Evolutionary conservation across 148 eudicot species (phyloP), one percentile per base, ranked within the genome.

Genomic region (Camellia sinensis): DNA sequence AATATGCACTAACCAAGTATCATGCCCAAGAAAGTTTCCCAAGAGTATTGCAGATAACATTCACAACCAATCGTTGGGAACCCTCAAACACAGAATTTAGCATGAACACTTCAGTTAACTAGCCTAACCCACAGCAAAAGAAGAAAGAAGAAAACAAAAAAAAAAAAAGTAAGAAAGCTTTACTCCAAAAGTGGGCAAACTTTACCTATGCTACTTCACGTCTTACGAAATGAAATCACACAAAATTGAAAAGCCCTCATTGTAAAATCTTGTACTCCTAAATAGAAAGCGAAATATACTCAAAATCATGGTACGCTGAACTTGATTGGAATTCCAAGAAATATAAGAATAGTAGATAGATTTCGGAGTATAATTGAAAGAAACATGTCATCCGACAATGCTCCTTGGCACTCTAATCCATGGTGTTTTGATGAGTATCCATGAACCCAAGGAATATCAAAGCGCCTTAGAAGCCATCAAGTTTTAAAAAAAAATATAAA

Each of bases 51-150:
- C 11, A 9, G 71, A 71, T 3, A 11, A 22, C 68, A 46, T 64
- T 71, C 46, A 72, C 60, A 59, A 60, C 6, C 22, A 46, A 60
- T 43, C 79, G 22, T 43, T 45, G 70, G 22, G 54, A 7, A 17
- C 37, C 44, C 48, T 64, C 46, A 22, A 54, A 22, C 75, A 81
- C 22, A 80, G 22, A 59, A 80, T 5, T 5, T 10, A 44, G 62
- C 18, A 13, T 74, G 8, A 46, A 65, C 46, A 64, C 48, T 77
- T 77, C 40, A 10, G 7, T 22, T 59, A 50, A 61, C 61, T 63
- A 18, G 67, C 52, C 13, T 40, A 46, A 43, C 37, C 19, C 18
- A 43, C 21, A 62, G 21, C n/a, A 18, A 15, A 62, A 62, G 2
- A 3, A 67, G 71, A 41, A 53, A 15, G 19, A 12, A 17, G 10